Base-by-base conservation (phyloP, 2,329 filamentous ascomycete species). In the Paecilomyces niveus region DNA sequence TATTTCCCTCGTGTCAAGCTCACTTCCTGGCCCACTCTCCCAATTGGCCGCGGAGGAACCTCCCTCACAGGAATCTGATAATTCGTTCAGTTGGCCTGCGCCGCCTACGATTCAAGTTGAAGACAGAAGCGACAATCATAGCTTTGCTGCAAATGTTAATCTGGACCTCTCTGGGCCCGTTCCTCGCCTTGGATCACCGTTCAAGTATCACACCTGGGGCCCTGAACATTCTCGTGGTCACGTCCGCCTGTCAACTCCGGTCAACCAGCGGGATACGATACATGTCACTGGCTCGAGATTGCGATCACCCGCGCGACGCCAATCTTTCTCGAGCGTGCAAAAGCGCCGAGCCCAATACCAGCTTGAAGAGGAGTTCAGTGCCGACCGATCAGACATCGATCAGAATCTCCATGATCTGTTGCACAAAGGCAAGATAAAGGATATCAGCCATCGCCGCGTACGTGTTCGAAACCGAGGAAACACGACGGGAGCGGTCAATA, bases 381-480 rank as follows among this genome's bases (percentile, higher is more conserved):
- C 78, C 21, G 76, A 77, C 35, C 71, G 72, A 6, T 72, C 74
- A 45, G 73, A 66, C 51, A 62, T 71, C 32, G 65, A 67, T 22
- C 66, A 67, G 6, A 65, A 70, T 50, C 59, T 71, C 32, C 65
- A 79, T 7, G 72, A 77, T 11, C 65, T 76, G 39, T 61, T 72
- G 35, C 70, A 69, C 21, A 67, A 72, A 45, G 69, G 72, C 53
- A 74, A 73, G 59, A 59, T 73, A 24, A 70, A 70, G 29, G 80
- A 84, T 59, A 75, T 77, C 9, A 80, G 81, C 56, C 79, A 83
- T 63, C 80, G 82, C 57, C 80, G 83, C 31, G 79, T 85, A 10
- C 82, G 85, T 26, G 80, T 85, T 33, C 81, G 85, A 49, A 85
- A 80, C 64, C 82, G 85, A 51, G 85, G 85, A 57, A 85, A 85